Percentiles rank a stretch among this genome's conserved stretches.
phyloP scores from a whole-genome alignment of 192 early-diverging fungal species.

The Umbelopsis vinacea region DNA sequence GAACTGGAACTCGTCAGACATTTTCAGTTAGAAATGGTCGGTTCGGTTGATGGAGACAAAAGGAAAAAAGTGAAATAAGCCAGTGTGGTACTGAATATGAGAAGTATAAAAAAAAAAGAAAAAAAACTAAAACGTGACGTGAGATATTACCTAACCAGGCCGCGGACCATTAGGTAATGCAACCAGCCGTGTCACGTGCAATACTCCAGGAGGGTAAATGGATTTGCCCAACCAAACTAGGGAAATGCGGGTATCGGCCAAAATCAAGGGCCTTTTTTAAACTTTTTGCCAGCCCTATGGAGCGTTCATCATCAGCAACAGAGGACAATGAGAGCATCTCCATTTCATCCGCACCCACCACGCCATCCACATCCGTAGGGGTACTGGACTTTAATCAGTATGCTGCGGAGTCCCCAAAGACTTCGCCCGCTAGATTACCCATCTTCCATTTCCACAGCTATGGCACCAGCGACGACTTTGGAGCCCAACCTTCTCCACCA shows the following conservation, averaged over 20 bases:
- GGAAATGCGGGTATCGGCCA: too few species aligned
- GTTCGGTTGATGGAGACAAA: conserved; percentile 2
- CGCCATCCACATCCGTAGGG: neutral
- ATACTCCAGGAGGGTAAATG: too few species aligned
- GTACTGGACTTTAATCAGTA: conserved; percentile 3
- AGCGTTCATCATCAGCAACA: too few species aligned
- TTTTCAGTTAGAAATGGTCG: neutral
- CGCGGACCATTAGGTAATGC: conserved; percentile 13
- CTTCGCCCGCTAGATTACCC: neutral
- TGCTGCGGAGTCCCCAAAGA: neutral
- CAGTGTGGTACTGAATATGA: neutral
- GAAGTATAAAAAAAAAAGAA: conserved; percentile 5
- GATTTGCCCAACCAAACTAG: too few species aligned
- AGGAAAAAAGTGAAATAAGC: neutral
- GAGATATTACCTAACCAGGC: conserved; percentile 23
- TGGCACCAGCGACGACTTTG: neutral
- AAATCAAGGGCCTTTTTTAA: neutral
- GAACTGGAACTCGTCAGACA: conserved; percentile 52
- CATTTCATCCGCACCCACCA: neutral
- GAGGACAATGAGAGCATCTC: neutral
- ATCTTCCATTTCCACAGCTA: conserved; percentile 13
- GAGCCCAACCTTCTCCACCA: neutral
- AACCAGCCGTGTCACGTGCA: neutral
- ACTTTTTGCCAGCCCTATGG: neutral
- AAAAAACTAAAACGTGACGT: conserved; percentile 16